phyloP scores from a whole-genome alignment of 331 rosid species.

The Malus hybrid region DNA sequence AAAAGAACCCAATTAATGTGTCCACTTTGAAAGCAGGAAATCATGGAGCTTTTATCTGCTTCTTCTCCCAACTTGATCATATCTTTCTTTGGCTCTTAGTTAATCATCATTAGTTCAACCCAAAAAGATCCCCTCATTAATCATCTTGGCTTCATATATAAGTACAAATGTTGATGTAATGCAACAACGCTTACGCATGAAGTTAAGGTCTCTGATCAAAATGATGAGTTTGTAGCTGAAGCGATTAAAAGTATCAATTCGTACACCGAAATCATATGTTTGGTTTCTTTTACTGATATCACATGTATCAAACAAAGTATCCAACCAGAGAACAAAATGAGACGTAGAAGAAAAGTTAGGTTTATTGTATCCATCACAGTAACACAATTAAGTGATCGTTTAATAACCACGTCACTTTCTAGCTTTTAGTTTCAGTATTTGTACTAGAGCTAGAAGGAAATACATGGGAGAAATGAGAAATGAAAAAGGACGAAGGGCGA shows the following conservation, averaged over 20 bases:
- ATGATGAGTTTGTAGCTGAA: neutral
- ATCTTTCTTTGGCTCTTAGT: slow-evolving; percentile 9
- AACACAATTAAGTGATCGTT: neutral
- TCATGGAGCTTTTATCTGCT: slow-evolving; percentile 31
- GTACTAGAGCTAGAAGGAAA: neutral
- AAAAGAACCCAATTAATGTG: slow-evolving; percentile 19
- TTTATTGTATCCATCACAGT: neutral
- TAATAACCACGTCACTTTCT: neutral
- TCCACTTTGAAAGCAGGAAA: slow-evolving; percentile 35
- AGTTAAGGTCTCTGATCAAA: neutral
- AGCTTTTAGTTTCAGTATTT: too few relatives aligned
- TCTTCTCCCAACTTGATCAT: slow-evolving; percentile 30
- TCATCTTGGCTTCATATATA: neutral
- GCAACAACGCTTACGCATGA: neutral
- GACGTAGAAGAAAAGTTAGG: neutral
- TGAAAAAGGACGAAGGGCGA: neutral
- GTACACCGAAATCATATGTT: neutral
- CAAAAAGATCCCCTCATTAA: slow-evolving; percentile 18
- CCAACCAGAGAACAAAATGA: neutral
- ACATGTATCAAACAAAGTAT: neutral
- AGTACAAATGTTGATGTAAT: neutral
- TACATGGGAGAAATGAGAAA: neutral
- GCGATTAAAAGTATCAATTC: too few relatives aligned
- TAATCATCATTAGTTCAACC: slow-evolving; percentile 25
- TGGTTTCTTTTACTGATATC: too few relatives aligned